These are phyloP conservation scores for Chloromonas sp. DNA, from an alignment of 163 green algal species.

Conservation along the genomic window DNA sequence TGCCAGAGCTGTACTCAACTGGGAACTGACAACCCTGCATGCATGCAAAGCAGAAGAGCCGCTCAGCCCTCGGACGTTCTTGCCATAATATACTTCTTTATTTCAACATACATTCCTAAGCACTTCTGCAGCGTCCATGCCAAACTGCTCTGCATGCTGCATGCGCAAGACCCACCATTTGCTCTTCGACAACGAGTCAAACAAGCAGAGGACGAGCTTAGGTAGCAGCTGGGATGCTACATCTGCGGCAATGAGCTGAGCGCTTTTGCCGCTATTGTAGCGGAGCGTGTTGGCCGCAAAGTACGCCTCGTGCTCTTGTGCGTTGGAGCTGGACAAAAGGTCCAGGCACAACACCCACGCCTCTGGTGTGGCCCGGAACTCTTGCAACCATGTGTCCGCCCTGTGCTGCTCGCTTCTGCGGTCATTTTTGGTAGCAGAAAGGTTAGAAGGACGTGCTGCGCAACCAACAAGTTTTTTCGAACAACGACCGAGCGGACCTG, in stretches of 20 bases:
- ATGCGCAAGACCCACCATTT: conserved; percentile 10
- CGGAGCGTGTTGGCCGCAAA: conserved; percentile 35
- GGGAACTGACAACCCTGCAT: conserved; percentile 8
- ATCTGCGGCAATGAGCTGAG: conserved; percentile 7
- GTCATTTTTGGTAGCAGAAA: neutral
- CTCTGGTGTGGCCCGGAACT: conserved; percentile 18
- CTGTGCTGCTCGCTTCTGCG: conserved; percentile 3
- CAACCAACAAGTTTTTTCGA: neutral
- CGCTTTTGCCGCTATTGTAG: conserved; percentile 19
- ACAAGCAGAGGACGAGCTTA: conserved; percentile 5
- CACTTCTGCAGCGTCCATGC: too few species aligned
- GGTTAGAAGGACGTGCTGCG: neutral
- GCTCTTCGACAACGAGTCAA: conserved; percentile 11
- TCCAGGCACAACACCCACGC: conserved; percentile 26
- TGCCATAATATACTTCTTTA: too few species aligned
- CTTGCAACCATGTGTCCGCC: conserved; percentile 39
- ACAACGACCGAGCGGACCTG: neutral
- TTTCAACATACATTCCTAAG: too few species aligned
- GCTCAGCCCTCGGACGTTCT: too few species aligned
- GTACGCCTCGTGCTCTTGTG: conserved; percentile 21
- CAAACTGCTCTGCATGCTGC: too few species aligned
- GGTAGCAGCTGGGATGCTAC: conserved; percentile 12
- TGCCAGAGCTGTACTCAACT: conserved; percentile 28
- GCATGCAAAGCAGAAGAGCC: neutral
- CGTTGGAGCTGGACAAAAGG: conserved; percentile 18